Base-by-base conservation (phyloP, 2,329 filamentous ascomycete genomes). In the Lachnum nothofagi region DNA sequence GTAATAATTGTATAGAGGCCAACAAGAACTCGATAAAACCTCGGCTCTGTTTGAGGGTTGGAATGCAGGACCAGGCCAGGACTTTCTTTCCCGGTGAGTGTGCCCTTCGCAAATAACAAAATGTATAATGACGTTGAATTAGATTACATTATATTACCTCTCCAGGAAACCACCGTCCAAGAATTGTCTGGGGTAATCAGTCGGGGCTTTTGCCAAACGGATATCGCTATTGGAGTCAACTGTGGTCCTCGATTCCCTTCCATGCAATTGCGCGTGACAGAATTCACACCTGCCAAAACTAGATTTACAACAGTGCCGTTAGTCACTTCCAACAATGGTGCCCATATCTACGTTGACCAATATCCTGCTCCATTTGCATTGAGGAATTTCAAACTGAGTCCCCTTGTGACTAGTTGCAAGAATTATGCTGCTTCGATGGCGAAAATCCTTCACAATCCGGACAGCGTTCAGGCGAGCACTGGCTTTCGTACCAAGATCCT, bases 71-170 rank as follows among this genome's bases (percentile, higher is more conserved):
- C 22, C 42, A 47, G 29, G 39, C 5, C 10, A 22, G 44, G 3
- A 29, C 46, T 5, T 40, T 51, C 24, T 51, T 47, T 29, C 49
- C 49, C 22, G 40, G 49, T 51, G 22, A 46, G 49, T 33, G 19
- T n/a, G 14, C 8, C 24, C 1, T 22, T 4, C n/a, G 9, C 9
- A 2, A 3, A 3, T n/a, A 16, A 22, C 3, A 1, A 39, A 22
- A 9, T 5, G 3, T 2, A 19, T 38, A 39, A 5, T 22, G 34
- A 35, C 5, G 14, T 35, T 25, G n/a, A 9, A 9, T 17, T 16
- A 49, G 47, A 44, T 17, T 33, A 31, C n/a, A 35, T 46, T 17
- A 19, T 35, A 25, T 39, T 23, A 4, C 38, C 41, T 23, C 31
- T 46, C 33, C 19, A 38, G 24, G 3, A 22, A 16, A 14, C n/a